Evolutionary conservation across 177 flowering plant species (phyloP).

Genomic region (Vitis hybrid): DNA sequence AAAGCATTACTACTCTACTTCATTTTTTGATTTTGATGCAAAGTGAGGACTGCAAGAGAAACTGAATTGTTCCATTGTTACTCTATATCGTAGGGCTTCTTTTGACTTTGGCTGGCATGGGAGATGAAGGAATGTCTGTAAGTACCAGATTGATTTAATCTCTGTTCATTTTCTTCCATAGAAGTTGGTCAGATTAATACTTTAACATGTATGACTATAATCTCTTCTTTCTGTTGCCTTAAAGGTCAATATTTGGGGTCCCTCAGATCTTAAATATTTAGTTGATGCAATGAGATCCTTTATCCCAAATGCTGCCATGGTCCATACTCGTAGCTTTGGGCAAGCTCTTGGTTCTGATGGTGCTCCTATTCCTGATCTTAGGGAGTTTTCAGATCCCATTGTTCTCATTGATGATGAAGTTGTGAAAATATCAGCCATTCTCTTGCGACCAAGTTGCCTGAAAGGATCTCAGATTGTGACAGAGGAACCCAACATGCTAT

Average conservation of each 20-base stretch:
- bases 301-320: constrained; percentile 94
- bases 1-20: background rate
- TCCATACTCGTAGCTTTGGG: constrained; percentile 81
- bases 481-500: constrained; percentile 2
- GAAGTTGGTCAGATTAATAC: background rate
- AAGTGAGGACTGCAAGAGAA: background rate
- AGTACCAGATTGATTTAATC: constrained; percentile 31
- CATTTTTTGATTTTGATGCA: background rate
- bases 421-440: constrained; percentile 84
- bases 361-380: constrained; percentile 19
- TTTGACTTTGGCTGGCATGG: constrained; percentile 94
- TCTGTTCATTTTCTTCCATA: background rate
- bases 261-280: constrained; percentile 82
- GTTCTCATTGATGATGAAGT: constrained; percentile 82
- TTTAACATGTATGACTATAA: background rate
- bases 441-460: constrained; percentile 48
- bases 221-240: constrained; percentile 18
- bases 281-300: constrained; percentile 89
- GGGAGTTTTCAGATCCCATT: constrained; percentile 44
- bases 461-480: constrained; percentile 18
- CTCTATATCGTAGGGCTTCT: constrained; percentile 59
- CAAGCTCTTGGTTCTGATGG: constrained; percentile 33
- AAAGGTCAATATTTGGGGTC: constrained; percentile 95
- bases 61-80: constrained; percentile 6
- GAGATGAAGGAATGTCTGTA: constrained; percentile 93